phyloP scores from a whole-genome alignment of 2,329 filamentous ascomycete genomes.

The Dichotomopilus funicola region DNA sequence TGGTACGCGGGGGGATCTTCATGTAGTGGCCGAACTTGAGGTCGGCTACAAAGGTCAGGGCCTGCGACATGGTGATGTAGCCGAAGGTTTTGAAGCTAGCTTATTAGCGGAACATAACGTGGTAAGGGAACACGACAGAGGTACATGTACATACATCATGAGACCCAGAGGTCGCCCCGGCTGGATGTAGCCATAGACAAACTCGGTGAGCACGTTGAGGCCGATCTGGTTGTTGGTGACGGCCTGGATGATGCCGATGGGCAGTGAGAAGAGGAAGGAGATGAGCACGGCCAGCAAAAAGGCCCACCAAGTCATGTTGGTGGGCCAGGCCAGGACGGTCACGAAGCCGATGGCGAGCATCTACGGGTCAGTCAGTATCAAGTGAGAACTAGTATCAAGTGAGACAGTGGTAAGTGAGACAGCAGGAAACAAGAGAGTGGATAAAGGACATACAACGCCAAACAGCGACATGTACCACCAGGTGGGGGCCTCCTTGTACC shows the following conservation, averaged over 20 bases:
- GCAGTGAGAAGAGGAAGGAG: constrained; percentile 56
- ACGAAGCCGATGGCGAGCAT: constrained; percentile 49
- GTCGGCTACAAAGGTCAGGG: constrained; percentile 57
- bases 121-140: background rate
- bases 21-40: constrained; percentile 70
- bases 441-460: constrained; percentile 36
- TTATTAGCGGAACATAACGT: constrained; percentile 16
- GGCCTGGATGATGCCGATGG: constrained; percentile 64
- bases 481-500: constrained; percentile 55
- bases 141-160: constrained; percentile 52
- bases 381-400: background rate
- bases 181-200: constrained; percentile 69
- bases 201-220: constrained; percentile 68
- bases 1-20: constrained; percentile 60
- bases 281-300: constrained; percentile 62
- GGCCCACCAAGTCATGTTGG: constrained; percentile 66
- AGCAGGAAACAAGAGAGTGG: background rate
- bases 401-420: background rate
- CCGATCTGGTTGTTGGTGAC: constrained; percentile 65
- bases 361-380: constrained; percentile 21
- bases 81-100: constrained; percentile 56
- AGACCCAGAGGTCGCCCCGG: constrained; percentile 64
- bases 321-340: constrained; percentile 54
- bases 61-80: constrained; percentile 59
- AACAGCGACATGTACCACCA: constrained; percentile 60